These are phyloP conservation scores for Coleophoma crateriformis DNA, from an alignment of 2,329 filamentous ascomycete species.

Conservation along the genomic window DNA sequence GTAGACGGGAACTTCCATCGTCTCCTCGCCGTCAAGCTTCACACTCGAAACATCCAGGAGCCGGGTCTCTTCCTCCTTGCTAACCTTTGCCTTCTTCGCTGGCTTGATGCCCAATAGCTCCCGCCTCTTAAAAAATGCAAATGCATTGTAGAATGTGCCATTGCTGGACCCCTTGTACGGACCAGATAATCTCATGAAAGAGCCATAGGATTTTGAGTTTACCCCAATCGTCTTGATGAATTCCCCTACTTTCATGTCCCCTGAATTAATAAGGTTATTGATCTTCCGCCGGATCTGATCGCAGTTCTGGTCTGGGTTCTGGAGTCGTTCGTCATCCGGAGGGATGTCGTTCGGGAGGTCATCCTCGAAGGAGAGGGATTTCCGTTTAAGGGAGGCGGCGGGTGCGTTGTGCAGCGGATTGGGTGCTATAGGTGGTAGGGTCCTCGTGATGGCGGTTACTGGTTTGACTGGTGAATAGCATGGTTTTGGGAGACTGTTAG, in stretches of 20 bases:
- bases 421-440: background rate
- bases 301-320: conserved; percentile 15
- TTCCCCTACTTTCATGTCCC: conserved; percentile 37
- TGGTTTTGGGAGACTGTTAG: background rate
- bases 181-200: conserved; percentile 44
- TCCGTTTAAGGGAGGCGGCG: conserved; percentile 7
- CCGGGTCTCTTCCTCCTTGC: conserved; percentile 17
- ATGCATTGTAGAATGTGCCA: conserved; percentile 30
- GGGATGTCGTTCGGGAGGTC: conserved; percentile 4
- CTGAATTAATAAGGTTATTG: conserved; percentile 30
- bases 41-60: conserved; percentile 36
- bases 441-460: background rate
- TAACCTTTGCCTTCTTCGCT: conserved; percentile 26
- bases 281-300: conserved; percentile 36
- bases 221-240: conserved; percentile 34
- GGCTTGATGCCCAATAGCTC: conserved; percentile 40
- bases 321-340: conserved; percentile 6
- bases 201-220: conserved; percentile 28
- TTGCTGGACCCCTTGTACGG: conserved; percentile 28
- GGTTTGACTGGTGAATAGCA: background rate
- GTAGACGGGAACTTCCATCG: conserved; percentile 40
- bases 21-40: conserved; percentile 40
- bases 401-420: background rate
- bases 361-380: conserved; percentile 8
- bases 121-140: conserved; percentile 42